Base-by-base conservation (phyloP, 345 rosid species). In the Ceriops zippeliana region DNA sequence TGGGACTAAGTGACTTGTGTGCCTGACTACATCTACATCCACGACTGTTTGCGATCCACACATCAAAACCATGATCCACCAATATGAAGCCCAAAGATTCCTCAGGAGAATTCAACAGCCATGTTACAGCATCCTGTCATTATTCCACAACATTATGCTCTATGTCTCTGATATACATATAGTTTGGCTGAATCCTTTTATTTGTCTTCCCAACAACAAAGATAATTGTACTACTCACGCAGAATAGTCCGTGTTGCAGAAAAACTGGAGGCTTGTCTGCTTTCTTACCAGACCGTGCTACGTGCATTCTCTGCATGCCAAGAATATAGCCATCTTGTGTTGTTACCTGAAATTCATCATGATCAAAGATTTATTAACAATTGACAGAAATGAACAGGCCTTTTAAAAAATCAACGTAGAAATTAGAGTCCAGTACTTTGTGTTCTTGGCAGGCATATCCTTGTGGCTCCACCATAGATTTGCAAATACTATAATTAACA, bases 281-380 rank as follows among this genome's bases (percentile, higher is more conserved):
- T 6, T n/a, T 11, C 57, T 54, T 61, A 3, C 83, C 77, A 0
- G 82, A 74, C 32, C 30, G 62, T 13, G 46, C 54, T 6, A 31
- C 71, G 1, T 80, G 79, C 49, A 83, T 81, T 72, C 89, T 83
- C 76, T 83, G 85, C 30, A 85, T 26, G 61, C 86, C 70, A 16
- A 82, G 83, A 49, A 83, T 81, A 63, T 79, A 85, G 26, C 89
- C 89, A 69, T 85, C 85, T 63, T 83, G 16, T 9, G 89, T 83
- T 17, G 82, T 78, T 35, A 83, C 89, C 82, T 83, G 80, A 73
- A 68, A 76, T 52, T 21, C 46, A 19, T 27, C 7, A 53, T 61
- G 46, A 56, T 38, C 16, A 11, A 56, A 56, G 31, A 3, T 11
- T 27, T 56, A 27, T 56, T 21, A 56, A 5, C 6, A 11, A 21